Evolutionary conservation across 768 basidiomycete genomes (phyloP).

Genomic region (Guyanaporus albipodus): DNA sequence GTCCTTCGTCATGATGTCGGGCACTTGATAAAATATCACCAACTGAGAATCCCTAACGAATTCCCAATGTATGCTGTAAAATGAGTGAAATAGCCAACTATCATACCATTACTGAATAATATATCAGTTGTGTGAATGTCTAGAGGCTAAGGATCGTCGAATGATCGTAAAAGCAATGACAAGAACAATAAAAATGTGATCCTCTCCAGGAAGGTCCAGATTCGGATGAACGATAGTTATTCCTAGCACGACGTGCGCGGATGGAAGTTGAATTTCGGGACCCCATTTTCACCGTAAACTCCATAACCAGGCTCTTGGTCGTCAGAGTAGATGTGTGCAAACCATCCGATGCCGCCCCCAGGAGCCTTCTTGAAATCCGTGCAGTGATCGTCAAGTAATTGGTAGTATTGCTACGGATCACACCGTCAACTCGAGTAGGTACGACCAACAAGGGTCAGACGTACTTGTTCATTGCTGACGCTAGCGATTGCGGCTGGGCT

Average conservation of each 20-base stretch:
- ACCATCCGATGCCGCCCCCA: constrained; percentile 74
- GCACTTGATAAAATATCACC: no score
- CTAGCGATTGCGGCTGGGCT: constrained; percentile 56
- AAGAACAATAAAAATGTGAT: not conserved
- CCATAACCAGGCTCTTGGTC: constrained; percentile 66
- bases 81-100: no score
- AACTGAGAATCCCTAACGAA: no score
- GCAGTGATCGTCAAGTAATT: constrained; percentile 62
- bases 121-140: not conserved
- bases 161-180: not conserved
- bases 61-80: no score
- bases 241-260: constrained; percentile 57
- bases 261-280: constrained; percentile 59
- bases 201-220: not conserved
- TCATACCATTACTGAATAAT: no score
- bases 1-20: no score
- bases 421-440: not conserved
- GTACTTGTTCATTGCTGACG: constrained; percentile 57
- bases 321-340: constrained; percentile 77
- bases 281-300: constrained; percentile 48
- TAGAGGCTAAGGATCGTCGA: no score
- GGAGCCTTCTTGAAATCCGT: constrained; percentile 52
- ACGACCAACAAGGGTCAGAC: constrained; percentile 13
- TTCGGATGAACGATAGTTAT: not conserved
- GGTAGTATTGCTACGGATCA: constrained; percentile 45